These are phyloP conservation scores for Phytophthora ohioensis DNA, from an alignment of 352 stramenopile genomes.

Conservation along the genomic window DNA sequence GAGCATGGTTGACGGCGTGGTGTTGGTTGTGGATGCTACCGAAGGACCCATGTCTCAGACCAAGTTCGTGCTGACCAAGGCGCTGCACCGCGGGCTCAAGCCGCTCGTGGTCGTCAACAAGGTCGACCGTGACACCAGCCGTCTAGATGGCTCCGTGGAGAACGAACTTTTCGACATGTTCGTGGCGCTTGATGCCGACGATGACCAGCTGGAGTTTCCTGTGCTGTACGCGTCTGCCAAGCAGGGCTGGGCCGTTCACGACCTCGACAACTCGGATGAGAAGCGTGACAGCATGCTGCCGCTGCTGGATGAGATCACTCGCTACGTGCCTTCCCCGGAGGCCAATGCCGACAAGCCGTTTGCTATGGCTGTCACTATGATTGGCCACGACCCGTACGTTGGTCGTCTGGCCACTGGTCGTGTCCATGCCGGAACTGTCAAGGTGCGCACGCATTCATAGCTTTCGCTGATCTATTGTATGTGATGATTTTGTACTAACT, in stretches of 20 bases:
- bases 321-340: slow-evolving; percentile 92
- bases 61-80: slow-evolving; percentile 99
- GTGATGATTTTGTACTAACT: slow-evolving; percentile 12
- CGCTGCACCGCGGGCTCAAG: slow-evolving; percentile 92
- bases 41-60: slow-evolving; percentile 98
- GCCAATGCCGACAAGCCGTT: slow-evolving; percentile 88
- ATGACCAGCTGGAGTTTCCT: slow-evolving; percentile 97
- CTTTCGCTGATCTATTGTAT: neutral
- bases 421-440: slow-evolving; percentile 94
- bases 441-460: slow-evolving; percentile 29
- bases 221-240: slow-evolving; percentile 97
- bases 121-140: slow-evolving; percentile 94
- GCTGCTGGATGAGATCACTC: slow-evolving; percentile 97
- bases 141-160: slow-evolving; percentile 95
- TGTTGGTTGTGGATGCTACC: slow-evolving; percentile 97
- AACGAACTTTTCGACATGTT: slow-evolving; percentile 98
- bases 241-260: slow-evolving; percentile 95
- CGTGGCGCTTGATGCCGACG: slow-evolving; percentile 92
- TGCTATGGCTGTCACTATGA: slow-evolving; percentile 97
- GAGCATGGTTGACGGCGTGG: slow-evolving; percentile 97
- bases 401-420: slow-evolving; percentile 96
- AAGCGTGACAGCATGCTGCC: slow-evolving; percentile 91
- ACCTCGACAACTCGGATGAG: slow-evolving; percentile 81
- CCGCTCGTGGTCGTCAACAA: slow-evolving; percentile 99
- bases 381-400: slow-evolving; percentile 97